Evolutionary conservation across 441 rosid genomes (phyloP).

Genomic region (Gossypium schwendimanii): DNA sequence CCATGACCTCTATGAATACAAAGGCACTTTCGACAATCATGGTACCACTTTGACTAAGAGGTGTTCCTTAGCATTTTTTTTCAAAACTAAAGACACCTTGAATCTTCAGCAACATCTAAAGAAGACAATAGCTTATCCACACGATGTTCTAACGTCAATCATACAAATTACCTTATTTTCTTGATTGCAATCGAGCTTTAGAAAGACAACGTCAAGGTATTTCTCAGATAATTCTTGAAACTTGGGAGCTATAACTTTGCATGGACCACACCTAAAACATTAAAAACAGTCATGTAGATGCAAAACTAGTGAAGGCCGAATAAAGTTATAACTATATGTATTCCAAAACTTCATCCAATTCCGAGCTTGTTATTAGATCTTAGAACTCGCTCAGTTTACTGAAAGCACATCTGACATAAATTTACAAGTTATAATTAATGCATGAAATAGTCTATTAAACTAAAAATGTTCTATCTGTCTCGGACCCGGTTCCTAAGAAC

Average conservation of each 20-base stretch:
- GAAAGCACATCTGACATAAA: neutral
- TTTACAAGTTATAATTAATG: neutral
- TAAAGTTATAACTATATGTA: neutral
- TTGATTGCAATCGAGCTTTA: conserved; percentile 92
- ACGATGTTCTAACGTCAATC: neutral
- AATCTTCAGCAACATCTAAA: too few species aligned
- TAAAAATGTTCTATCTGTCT: too few species aligned
- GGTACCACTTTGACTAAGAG: too few species aligned
- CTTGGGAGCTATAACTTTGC: conserved; percentile 86
- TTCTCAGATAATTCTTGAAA: conserved; percentile 63
- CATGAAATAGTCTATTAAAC: too few species aligned
- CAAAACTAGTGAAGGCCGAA: neutral
- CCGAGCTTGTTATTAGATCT: neutral
- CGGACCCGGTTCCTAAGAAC: too few species aligned
- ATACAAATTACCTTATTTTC: conserved; percentile 57
- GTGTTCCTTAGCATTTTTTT: too few species aligned
- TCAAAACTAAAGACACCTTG: too few species aligned
- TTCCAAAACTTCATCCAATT: neutral
- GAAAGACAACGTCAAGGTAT: conserved; percentile 68
- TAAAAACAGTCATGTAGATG: neutral
- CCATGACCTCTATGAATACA: too few species aligned
- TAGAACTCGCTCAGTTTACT: neutral
- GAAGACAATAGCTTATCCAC: neutral
- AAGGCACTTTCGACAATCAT: too few species aligned
- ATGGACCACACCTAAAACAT: conserved; percentile 76